Conservation (phyloP, 2,329 filamentous ascomycete species). For the Volutella citrinella region DNA sequence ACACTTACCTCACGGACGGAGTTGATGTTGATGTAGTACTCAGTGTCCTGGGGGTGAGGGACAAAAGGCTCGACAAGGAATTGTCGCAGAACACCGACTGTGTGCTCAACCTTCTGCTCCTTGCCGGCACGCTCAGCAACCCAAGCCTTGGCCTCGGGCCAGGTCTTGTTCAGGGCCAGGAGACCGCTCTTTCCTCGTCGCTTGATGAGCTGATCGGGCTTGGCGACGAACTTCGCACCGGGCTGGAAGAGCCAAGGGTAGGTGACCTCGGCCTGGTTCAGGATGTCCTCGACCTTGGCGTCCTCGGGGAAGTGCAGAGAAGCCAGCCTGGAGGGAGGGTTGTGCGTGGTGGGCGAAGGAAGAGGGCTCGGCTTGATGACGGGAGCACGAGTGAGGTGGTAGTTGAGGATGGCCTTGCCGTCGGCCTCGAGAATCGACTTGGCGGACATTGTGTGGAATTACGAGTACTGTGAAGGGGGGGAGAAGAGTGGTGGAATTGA, state of each 20-base stretch:
- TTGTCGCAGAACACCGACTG: conserved; percentile 82
- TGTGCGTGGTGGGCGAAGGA: conserved; percentile 79
- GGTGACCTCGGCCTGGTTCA: conserved; percentile 92
- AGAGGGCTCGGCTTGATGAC: conserved; percentile 98
- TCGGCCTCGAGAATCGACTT: conserved; percentile 99
- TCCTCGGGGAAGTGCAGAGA: conserved; percentile 92
- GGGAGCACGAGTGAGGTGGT: conserved; percentile 95
- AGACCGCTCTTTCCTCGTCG: conserved; percentile 98
- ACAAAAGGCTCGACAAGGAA: conserved; percentile 99
- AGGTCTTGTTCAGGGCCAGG: conserved; percentile 93
- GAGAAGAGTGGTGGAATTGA: conserved; percentile 9
- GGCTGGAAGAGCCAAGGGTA: conserved; percentile 90
- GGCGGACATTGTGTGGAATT: conserved; percentile 50
- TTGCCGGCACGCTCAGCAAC: conserved; percentile 90
- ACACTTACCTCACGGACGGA: conserved; percentile 95
- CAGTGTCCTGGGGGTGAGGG: conserved; percentile 88
- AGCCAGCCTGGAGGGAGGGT: conserved; percentile 85
- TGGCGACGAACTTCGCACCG: conserved; percentile 92
- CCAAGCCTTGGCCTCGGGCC: conserved; percentile 92
- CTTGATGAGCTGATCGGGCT: conserved; percentile 99
- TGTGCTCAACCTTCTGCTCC: conserved; percentile 87
- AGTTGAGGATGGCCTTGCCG: conserved; percentile 99
- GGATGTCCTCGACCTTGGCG: conserved; percentile 74
- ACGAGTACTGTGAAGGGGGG: conserved; percentile 21
- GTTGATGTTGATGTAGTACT: conserved; percentile 99